phyloP scores from a whole-genome alignment of 345 rosid genomes.

The Hibiscus mutabilis region DNA sequence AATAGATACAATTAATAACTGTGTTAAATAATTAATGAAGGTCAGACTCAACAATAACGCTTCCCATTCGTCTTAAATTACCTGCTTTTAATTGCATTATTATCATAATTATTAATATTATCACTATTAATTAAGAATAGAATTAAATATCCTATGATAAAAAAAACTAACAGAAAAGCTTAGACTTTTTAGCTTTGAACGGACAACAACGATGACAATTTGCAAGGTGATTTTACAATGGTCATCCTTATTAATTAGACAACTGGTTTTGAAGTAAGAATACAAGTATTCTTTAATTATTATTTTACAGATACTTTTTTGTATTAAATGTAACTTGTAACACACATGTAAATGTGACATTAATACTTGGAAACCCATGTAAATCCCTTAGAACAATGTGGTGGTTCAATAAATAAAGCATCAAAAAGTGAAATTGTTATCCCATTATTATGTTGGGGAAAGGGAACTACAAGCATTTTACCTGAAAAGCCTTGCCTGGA shows the following conservation, averaged over 20 bases:
- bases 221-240: not conserved
- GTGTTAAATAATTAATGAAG: not conserved
- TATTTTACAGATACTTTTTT: too few relatives aligned
- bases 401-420: not conserved
- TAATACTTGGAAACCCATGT: too few relatives aligned
- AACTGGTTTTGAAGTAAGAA: too few relatives aligned
- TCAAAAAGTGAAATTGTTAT: not conserved
- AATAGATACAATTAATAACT: not conserved
- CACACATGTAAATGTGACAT: not conserved
- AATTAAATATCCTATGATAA: not conserved
- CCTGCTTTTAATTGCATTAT: not conserved
- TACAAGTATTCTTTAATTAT: too few relatives aligned
- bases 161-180: not conserved
- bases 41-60: not conserved
- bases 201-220: not conserved
- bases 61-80: not conserved
- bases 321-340: too few relatives aligned
- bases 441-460: not conserved
- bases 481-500: conserved; percentile 64
- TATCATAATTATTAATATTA: not conserved
- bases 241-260: too few relatives aligned
- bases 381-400: too few relatives aligned
- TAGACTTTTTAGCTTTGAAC: not conserved
- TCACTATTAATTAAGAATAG: not conserved
- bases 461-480: conserved; percentile 25